Base-by-base conservation (phyloP, 2,329 filamentous ascomycete species). In the Colletotrichum liriopes region DNA sequence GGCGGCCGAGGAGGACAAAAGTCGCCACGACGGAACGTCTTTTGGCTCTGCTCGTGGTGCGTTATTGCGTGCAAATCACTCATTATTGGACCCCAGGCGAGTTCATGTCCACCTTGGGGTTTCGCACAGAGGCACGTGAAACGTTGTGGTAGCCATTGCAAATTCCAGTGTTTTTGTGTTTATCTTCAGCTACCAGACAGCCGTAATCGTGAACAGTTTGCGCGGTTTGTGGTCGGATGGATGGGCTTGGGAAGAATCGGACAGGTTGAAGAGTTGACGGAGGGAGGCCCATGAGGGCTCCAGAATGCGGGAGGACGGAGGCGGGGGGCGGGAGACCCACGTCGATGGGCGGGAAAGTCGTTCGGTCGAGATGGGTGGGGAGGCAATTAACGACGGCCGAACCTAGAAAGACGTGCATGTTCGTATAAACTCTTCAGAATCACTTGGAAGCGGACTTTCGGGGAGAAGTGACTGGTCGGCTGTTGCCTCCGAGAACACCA, bases 311-410 rank as follows among this genome's bases (percentile, higher is more conserved):
- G 59, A 71, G 58, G 51, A 32, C 56, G 68, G 49, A 37, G 39
- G 68, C 54, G 56, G 52, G 52, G 61, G 65, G 63, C 55, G 41
- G 39, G n/a, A 32, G 41, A 41, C 71, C 67, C 67, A 39, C 51
- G 62, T 66, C 49, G 62, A 47, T 51, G 58, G 62, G 54, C 70
- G 65, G 18, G 32, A 43, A 60, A 51, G 49, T 73, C 55, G 65
- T 59, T 35, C 37, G 69, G 56, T 67, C 59, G 65, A 60, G 59
- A 65, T 69, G 60, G 69, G 51, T 55, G 70, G n/a, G 61, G 75
- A 75, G 75, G 73, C 78, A 79, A 79, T 91, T 95, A 97, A 93
- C 94, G 94, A 87, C 95, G 93, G 88, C 94, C 94, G 92, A 97
- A 97, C 93, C 94, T 97, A 93, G 88, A 94, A 90, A 93, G 90